Evolutionary conservation across 2,329 filamentous ascomycete genomes (phyloP).

Genomic region (Trichoderma arundinaceum): DNA sequence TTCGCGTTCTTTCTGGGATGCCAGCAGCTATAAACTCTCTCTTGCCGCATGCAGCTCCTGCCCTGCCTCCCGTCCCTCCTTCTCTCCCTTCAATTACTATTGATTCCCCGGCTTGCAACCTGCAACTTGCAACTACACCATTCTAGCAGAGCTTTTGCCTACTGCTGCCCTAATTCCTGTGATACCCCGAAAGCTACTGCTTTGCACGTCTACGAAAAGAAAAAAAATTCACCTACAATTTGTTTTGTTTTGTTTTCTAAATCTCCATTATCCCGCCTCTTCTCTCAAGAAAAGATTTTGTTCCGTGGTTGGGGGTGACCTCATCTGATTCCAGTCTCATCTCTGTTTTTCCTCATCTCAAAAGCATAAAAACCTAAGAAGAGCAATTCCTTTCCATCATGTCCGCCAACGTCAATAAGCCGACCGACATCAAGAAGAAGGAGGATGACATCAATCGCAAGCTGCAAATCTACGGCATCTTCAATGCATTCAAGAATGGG

Average conservation of each 20-base stretch:
- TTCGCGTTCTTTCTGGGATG: neutral
- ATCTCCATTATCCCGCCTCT: neutral
- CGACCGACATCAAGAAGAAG: slow-evolving; percentile 75
- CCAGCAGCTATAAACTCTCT: slow-evolving; percentile 17
- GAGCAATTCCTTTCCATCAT: slow-evolving; percentile 37
- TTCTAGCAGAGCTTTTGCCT: neutral
- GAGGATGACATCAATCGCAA: slow-evolving; percentile 90
- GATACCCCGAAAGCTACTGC: slow-evolving; percentile 26
- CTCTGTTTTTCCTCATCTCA: neutral
- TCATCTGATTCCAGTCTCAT: neutral
- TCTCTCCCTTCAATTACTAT: slow-evolving; percentile 20
- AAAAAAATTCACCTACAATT: too few relatives aligned
- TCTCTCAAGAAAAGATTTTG: neutral
- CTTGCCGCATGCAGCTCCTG: slow-evolving; percentile 10
- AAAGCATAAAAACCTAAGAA: neutral
- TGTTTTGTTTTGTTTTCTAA: too few relatives aligned
- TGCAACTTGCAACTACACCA: slow-evolving; percentile 5
- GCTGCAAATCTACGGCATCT: slow-evolving; percentile 92
- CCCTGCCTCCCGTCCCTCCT: slow-evolving; percentile 9
- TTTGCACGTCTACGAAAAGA: neutral
- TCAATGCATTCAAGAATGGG: slow-evolving; percentile 81
- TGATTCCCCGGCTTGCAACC: slow-evolving; percentile 15
- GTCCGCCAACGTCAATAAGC: slow-evolving; percentile 68
- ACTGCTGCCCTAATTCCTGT: slow-evolving; percentile 3
- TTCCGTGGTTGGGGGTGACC: too few relatives aligned